A percentile compares a stretch with the other conserved stretches of the same genome.
These are phyloP conservation scores for Oryza brachyantha DNA, from an alignment of 176 grass and related monocot species.

Conservation along the genomic window DNA sequence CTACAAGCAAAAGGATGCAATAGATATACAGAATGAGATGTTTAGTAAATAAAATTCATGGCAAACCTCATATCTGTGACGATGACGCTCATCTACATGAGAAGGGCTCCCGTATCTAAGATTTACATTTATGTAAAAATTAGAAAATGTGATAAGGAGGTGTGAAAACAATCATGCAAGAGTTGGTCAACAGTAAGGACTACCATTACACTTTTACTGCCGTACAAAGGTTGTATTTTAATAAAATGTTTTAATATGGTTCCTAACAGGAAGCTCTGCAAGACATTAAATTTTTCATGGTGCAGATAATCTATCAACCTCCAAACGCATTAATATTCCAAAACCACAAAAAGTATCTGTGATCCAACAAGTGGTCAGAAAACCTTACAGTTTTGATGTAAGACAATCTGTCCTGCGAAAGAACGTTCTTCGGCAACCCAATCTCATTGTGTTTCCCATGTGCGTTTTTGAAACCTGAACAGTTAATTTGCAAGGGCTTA, in stretches of 20 bases:
- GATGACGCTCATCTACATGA: conserved; percentile 94
- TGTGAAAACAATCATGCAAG: background rate
- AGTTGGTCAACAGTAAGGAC: background rate
- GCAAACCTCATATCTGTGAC: conserved; percentile 94
- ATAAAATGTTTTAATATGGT: background rate
- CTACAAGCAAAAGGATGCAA: background rate
- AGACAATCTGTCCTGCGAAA: conserved; percentile 57
- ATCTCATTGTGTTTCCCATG: conserved; percentile 97
- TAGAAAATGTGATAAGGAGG: conserved; percentile 15
- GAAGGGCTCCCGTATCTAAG: conserved; percentile 62
- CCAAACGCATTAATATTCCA: background rate
- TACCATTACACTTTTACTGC: background rate
- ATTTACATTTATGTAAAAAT: conserved; percentile 35
- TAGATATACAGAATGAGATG: background rate
- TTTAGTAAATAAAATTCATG: conserved; percentile 22
- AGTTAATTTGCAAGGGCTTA: conserved; percentile 11
- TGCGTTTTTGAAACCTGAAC: conserved; percentile 90
- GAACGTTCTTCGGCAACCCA: conserved; percentile 80
- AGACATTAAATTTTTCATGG: background rate
- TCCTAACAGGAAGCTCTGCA: background rate
- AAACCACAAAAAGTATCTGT: conserved; percentile 1
- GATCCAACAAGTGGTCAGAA: background rate
- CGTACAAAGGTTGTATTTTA: background rate
- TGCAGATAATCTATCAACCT: background rate
- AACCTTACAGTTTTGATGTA: conserved; percentile 78